Base-by-base conservation (phyloP, 805 yeast species). In the Candida ficus region DNA sequence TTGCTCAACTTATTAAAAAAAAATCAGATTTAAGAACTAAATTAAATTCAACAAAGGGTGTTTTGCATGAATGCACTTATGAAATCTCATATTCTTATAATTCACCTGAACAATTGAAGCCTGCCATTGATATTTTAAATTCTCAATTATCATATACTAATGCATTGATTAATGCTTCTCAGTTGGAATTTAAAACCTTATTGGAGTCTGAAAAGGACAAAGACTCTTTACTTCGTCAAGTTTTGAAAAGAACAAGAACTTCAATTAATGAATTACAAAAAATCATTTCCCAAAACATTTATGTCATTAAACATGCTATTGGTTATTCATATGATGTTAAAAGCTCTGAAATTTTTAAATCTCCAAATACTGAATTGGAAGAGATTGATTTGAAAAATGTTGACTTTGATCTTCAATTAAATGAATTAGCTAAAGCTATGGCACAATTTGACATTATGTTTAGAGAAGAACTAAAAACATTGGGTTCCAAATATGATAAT, bases 151-250 rank as follows among this genome's bases (percentile, higher is more conserved):
- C 62, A 28, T 62, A 60, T 33, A 49, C 65, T 1, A 65, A 61
- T 49, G 76, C 75, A 3, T 43, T 73, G 20, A 60, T 71, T 6
- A 73, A 73, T 41, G 70, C 77, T 0, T 71, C 75, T 35, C 76
- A 73, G 42, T 50, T 71, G 13, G 69, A 71, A 45, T 68, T 63
- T 31, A 57, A 70, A 28, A 21, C 38, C 3, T 17, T 35, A 13
- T 16, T 29, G 17, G 13, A 10, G 5, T 1, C 45, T 67, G 43
- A 20, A 42, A 40, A 45, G 2, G 54, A 56, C 12, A 22, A 55
- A 59, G 35, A 63, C 64, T 47, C 53, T 60, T 4, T 63, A 14
- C 53, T 71, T 17, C 38, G 48, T 9, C 44, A 46, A 5, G 59
- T 68, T 10, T 41, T 72, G 19, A 38, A 45, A 1, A 54, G 60